Evolutionary conservation across 768 basidiomycete species (phyloP).

Genomic region (Lactarius tabidus): DNA sequence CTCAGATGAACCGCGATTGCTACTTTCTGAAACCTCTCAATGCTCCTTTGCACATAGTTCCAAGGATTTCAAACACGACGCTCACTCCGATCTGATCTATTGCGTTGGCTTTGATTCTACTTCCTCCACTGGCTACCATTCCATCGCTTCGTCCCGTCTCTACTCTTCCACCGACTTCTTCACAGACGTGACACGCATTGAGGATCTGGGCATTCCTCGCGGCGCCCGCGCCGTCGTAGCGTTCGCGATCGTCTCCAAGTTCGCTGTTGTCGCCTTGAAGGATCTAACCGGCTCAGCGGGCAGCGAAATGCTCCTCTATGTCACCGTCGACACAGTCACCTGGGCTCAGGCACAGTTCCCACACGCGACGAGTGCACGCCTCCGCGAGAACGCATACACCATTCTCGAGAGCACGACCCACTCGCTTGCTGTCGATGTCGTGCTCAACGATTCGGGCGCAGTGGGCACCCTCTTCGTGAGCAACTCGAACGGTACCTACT

Average conservation of each 20-base stretch:
- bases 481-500: constrained; percentile 95
- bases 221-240: constrained; percentile 87
- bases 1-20: constrained; percentile 47
- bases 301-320: constrained; percentile 82
- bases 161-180: constrained; percentile 89
- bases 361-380: constrained; percentile 71
- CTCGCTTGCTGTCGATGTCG: constrained; percentile 91
- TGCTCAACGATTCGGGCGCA: constrained; percentile 56
- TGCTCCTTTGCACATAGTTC: constrained; percentile 92
- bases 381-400: constrained; percentile 92
- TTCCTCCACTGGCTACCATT: constrained; percentile 39
- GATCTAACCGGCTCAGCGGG: constrained; percentile 51
- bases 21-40: constrained; percentile 66
- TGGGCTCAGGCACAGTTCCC: constrained; percentile 95
- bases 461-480: constrained; percentile 93
- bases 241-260: constrained; percentile 90
- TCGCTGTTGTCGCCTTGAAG: constrained; percentile 84
- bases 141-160: constrained; percentile 62
- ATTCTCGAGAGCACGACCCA: constrained; percentile 92
- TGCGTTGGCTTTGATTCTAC: constrained; percentile 83
- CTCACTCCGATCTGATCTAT: constrained; percentile 72
- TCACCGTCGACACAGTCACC: constrained; percentile 72
- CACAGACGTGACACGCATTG: constrained; percentile 52
- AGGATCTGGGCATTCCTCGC: constrained; percentile 83
- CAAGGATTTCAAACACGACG: constrained; percentile 74